phyloP scores from a whole-genome alignment of 345 rosid species.

The Cardamine occulta region DNA sequence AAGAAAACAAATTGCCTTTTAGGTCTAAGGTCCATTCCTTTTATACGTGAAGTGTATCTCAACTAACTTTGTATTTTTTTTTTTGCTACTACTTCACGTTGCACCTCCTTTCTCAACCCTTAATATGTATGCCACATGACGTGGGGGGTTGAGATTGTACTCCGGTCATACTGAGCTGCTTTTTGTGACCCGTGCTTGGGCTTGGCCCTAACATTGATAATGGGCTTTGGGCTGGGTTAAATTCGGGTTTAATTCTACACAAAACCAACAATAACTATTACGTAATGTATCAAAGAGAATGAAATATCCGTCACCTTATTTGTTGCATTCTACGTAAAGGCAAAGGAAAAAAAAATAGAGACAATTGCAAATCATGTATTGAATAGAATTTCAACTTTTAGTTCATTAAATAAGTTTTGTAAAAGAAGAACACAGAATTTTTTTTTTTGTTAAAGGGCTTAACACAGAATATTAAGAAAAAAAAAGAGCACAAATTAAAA shows the following conservation, averaged over 20 bases:
- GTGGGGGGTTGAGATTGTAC: too few species aligned
- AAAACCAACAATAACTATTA: not conserved
- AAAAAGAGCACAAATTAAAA: not conserved
- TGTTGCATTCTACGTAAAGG: not conserved
- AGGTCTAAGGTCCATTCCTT: too few species aligned
- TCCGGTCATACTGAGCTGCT: not conserved
- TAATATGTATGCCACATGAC: too few species aligned
- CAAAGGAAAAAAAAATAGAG: not conserved
- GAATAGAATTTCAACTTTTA: not conserved
- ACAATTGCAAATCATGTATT: not conserved
- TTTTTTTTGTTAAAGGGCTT: too few species aligned
- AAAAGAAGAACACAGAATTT: not conserved
- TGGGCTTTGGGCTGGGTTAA: not conserved
- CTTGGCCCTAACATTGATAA: not conserved
- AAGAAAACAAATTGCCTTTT: too few species aligned
- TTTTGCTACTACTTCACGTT: too few species aligned
- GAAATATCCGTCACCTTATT: not conserved
- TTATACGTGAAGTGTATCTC: too few species aligned
- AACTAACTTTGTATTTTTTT: too few species aligned
- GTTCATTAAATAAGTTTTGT: not conserved
- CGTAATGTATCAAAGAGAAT: not conserved
- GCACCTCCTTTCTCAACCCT: too few species aligned
- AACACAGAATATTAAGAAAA: not conserved
- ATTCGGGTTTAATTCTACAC: not conserved
- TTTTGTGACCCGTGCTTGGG: not conserved